These are phyloP conservation scores for Apiotrichum montevideense DNA, from an alignment of 1,284 basidiomycete species.

Conservation along the genomic window DNA sequence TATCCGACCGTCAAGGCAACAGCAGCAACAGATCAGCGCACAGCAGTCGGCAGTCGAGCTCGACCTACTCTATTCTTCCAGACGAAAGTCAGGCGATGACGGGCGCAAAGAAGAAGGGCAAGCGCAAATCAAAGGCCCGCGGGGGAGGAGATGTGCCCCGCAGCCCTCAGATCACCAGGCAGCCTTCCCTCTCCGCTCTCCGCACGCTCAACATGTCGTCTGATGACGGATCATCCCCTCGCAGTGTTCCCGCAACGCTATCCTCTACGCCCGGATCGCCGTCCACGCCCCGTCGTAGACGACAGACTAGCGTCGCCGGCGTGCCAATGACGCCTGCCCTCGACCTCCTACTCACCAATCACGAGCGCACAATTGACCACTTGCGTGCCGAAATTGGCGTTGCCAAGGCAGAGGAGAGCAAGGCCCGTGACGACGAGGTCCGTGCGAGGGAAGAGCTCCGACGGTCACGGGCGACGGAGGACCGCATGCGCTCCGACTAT, in stretches of 20 bases:
- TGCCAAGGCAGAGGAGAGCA: conserved; percentile 38
- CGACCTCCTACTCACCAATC: conserved; percentile 25
- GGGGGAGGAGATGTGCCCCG: not conserved
- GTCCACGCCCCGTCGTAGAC: conserved; percentile 13
- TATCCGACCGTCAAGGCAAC: not conserved
- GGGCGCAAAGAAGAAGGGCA: conserved; percentile 24
- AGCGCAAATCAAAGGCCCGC: conserved; percentile 27
- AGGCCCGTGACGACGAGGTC: conserved; percentile 32
- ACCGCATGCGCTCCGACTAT: conserved; percentile 27
- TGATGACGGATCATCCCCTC: conserved; percentile 1
- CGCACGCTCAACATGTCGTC: conserved; percentile 7
- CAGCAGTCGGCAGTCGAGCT: conserved; percentile 3
- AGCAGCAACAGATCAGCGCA: not conserved
- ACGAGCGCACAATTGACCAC: conserved; percentile 36
- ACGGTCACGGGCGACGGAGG: conserved; percentile 25
- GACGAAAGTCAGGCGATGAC: conserved; percentile 29
- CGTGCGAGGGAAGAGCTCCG: conserved; percentile 28
- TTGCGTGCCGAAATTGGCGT: conserved; percentile 38
- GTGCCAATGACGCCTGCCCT: conserved; percentile 23
- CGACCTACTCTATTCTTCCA: conserved; percentile 28
- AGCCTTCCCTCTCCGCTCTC: not conserved
- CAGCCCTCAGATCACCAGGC: not conserved
- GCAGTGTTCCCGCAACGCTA: conserved; percentile 1
- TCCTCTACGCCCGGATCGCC: conserved; percentile 3
- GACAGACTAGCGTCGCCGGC: conserved; percentile 21